These are phyloP conservation scores for Gnaphalium uliginosum DNA, from an alignment of 129 eudicot species.

Conservation along the genomic window DNA sequence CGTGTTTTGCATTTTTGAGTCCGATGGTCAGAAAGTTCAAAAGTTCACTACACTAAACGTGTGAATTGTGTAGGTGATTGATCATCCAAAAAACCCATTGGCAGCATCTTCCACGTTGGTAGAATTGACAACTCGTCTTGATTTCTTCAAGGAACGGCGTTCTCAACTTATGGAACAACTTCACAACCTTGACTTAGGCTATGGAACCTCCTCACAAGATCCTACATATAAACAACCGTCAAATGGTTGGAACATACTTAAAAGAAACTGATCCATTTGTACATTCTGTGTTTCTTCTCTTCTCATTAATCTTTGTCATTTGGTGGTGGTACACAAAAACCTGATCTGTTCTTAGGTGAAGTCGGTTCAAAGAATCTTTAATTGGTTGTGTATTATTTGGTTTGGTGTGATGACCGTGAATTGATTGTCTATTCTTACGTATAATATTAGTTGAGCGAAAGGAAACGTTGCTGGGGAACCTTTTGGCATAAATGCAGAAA, in stretches of 20 bases:
- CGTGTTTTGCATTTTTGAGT: not conserved
- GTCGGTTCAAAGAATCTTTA: constrained; percentile 10
- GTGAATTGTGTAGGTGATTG: constrained; percentile 50
- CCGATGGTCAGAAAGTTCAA: not conserved
- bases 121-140: constrained; percentile 89
- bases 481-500: not conserved
- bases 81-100: constrained; percentile 57
- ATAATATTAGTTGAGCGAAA: not conserved
- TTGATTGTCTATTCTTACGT: constrained; percentile 1
- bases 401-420: constrained; percentile 4
- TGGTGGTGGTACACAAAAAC: not conserved
- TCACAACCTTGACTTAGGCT: constrained; percentile 73
- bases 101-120: constrained; percentile 84
- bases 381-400: constrained; percentile 24
- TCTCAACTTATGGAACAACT: constrained; percentile 97
- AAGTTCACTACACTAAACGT: not conserved
- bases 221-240: constrained; percentile 53
- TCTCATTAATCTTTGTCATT: constrained; percentile 31
- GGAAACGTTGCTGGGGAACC: not conserved
- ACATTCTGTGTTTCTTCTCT: constrained; percentile 33
- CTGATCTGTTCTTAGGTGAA: constrained; percentile 2
- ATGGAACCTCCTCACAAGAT: constrained; percentile 60
- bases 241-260: constrained; percentile 51
- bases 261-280: constrained; percentile 34
- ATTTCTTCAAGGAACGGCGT: constrained; percentile 91